A percentile compares a stretch with the other conserved stretches of the same genome.
Conservation (phyloP, 495 filamentous ascomycete species). For the Penicillium atrosanguineum region DNA sequence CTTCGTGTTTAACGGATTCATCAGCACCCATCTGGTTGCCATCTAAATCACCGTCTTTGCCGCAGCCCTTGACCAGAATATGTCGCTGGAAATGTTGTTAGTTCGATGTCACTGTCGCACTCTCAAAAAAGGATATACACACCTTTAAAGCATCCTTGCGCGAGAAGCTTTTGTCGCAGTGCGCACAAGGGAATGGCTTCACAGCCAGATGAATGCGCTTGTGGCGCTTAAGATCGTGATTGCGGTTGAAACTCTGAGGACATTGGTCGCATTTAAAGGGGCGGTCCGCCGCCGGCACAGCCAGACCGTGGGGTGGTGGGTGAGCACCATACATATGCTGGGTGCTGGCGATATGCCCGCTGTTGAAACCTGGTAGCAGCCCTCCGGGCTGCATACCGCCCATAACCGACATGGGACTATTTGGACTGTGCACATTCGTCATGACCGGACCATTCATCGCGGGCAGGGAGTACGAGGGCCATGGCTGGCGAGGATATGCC, state of each 20-base stretch:
- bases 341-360: conserved; percentile 54
- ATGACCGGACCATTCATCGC: conserved; percentile 69
- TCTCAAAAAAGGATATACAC: conserved; percentile 18
- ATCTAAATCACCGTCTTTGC: conserved; percentile 46
- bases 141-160: conserved; percentile 98
- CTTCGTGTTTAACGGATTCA: conserved; percentile 18
- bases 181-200: conserved; percentile 88
- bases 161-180: conserved; percentile 96
- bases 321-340: conserved; percentile 54
- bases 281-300: conserved; percentile 64
- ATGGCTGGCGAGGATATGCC: conserved; percentile 48
- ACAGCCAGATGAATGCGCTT: conserved; percentile 93
- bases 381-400: conserved; percentile 56
- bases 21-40: conserved; percentile 8
- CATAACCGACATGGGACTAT: conserved; percentile 65
- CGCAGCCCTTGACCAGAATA: conserved; percentile 91
- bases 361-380: conserved; percentile 51
- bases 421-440: conserved; percentile 73
- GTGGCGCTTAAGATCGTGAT: conserved; percentile 95
- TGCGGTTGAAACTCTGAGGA: conserved; percentile 90
- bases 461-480: conserved; percentile 55
- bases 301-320: conserved; percentile 38
- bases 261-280: conserved; percentile 96
- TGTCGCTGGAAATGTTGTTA: conserved; percentile 63
- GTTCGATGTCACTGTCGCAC: neutral